These are phyloP conservation scores for Pholiota microspora DNA, from an alignment of 768 basidiomycete genomes.

Conservation along the genomic window DNA sequence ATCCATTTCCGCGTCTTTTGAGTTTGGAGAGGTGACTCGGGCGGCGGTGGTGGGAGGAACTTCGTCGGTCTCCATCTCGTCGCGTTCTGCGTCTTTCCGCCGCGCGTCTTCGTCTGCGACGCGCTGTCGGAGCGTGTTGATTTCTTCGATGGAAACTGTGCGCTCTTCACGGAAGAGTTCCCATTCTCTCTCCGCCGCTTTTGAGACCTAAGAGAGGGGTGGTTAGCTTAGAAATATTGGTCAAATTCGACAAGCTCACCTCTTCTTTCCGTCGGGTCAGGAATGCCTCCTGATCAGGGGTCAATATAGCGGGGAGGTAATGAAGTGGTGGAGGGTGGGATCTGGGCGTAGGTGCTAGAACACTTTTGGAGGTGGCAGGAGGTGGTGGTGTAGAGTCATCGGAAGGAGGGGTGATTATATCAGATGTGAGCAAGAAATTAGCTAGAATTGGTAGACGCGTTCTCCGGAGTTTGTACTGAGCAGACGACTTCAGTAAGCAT, in stretches of 20 bases:
- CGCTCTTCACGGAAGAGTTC: constrained; percentile 61
- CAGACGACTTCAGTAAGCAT: background rate
- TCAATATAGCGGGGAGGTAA: constrained; percentile 71
- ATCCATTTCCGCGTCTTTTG: constrained; percentile 34
- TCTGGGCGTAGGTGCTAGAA: constrained; percentile 50
- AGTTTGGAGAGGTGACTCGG: no score
- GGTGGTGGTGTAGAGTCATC: constrained; percentile 33
- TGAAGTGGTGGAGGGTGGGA: constrained; percentile 76
- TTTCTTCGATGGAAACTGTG: constrained; percentile 54
- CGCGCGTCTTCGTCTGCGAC: constrained; percentile 66
- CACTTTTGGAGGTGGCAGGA: constrained; percentile 29
- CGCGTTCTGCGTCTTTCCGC: constrained; percentile 34
- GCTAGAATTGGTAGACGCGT: constrained; percentile 70
- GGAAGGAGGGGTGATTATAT: constrained; percentile 45
- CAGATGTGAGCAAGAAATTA: constrained; percentile 76
- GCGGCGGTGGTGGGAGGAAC: no score
- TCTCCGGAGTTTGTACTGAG: constrained; percentile 70
- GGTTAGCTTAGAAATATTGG: constrained; percentile 3
- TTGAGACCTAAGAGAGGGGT: constrained; percentile 43
- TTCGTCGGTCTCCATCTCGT: constrained; percentile 38
- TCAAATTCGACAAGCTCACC: constrained; percentile 33
- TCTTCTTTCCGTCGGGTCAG: constrained; percentile 59
- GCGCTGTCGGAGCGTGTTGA: constrained; percentile 56
- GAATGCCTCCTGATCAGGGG: constrained; percentile 69
- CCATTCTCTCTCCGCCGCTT: constrained; percentile 72